These are phyloP conservation scores for Iris macrosiphon DNA, from an alignment of 106 monocot species.

Conservation along the genomic window DNA sequence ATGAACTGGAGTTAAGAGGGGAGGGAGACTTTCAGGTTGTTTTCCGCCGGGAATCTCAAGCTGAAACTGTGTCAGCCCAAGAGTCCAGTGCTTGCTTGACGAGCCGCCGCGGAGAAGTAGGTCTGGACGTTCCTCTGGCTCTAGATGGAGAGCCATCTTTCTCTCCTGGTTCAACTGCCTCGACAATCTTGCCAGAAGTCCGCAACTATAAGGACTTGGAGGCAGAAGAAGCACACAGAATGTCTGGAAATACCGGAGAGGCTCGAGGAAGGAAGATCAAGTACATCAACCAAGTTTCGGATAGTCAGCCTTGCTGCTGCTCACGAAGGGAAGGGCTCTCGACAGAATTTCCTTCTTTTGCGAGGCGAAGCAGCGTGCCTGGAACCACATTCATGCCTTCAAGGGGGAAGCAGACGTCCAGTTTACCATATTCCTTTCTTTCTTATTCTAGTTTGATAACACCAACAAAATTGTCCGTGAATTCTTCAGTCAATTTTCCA, in stretches of 20 bases:
- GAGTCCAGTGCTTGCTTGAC: too few relatives aligned
- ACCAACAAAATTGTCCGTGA: too few relatives aligned
- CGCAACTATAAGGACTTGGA: not conserved
- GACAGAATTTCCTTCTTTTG: too few relatives aligned
- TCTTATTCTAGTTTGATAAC: too few relatives aligned
- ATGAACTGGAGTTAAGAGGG: not conserved
- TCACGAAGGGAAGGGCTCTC: too few relatives aligned
- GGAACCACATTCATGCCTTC: too few relatives aligned
- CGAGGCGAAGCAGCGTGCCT: not conserved
- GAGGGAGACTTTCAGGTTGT: not conserved
- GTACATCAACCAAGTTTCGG: not conserved
- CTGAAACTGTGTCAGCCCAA: not conserved
- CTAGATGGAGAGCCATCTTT: conserved; percentile 8
- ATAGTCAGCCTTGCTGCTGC: conserved; percentile 21
- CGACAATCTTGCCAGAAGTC: conserved; percentile 3
- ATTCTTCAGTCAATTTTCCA: too few relatives aligned
- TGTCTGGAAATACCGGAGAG: not conserved
- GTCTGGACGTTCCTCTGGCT: conserved; percentile 17
- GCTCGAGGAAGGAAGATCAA: not conserved
- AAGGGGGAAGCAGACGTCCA: too few relatives aligned
- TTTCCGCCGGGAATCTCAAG: conserved; percentile 2
- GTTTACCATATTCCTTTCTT: too few relatives aligned
- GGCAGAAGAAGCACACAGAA: not conserved
- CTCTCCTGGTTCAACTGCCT: conserved; percentile 21
- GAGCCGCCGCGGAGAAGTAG: conserved; percentile 8